Base-by-base conservation (phyloP, 108 stramenopile species). In the Cyclotella baltica region DNA sequence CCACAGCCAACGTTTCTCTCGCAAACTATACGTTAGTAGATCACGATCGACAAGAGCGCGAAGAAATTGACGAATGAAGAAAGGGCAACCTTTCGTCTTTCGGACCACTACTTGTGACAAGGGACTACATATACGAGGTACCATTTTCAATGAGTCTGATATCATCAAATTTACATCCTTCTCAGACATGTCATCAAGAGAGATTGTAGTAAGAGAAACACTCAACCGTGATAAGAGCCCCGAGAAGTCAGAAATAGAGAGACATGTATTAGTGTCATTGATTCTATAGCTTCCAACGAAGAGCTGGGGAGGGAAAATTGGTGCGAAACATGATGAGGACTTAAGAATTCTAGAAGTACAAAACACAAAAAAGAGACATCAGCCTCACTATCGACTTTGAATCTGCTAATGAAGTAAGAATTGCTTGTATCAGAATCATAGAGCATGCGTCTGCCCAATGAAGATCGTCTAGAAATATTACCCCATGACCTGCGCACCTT, bases 1-100 rank as follows among this genome's bases (percentile, higher is more conserved):
- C 80, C 80, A 81, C 13, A 65, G 30, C 80, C 80, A 81, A 29
- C 72, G 29, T 48, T 47, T 37, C 56, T 78, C 48, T 2, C 52
- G 43, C 2, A 37, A 31, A 48, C 65, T 73, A 58, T 68, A 78
- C 27, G 55, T 8, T n/a, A 83, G 16, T 13, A 64, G 22, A 4
- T 22, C 63, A 18, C 29, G 18, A 27, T 69, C 73, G 11, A 75
- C 52, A 25, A 83, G 62, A 22, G 78, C 62, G 4, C 67, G 47
- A 16, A 83, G 29, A 47, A 83, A 83, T 28, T 67, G 51, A 8
- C 65, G 25, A 28, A 74, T 67, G 23, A 80, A 80, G 47, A 80
- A 63, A n/a, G 83, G 83, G 19, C 76, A 76, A 33, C 81, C 81
- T 47, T 72, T 71, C 19, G 80, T 81, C 50, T 81, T 75, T 16